phyloP scores from a whole-genome alignment of 2,329 filamentous ascomycete genomes.

The Neonectria magnoliae region DNA sequence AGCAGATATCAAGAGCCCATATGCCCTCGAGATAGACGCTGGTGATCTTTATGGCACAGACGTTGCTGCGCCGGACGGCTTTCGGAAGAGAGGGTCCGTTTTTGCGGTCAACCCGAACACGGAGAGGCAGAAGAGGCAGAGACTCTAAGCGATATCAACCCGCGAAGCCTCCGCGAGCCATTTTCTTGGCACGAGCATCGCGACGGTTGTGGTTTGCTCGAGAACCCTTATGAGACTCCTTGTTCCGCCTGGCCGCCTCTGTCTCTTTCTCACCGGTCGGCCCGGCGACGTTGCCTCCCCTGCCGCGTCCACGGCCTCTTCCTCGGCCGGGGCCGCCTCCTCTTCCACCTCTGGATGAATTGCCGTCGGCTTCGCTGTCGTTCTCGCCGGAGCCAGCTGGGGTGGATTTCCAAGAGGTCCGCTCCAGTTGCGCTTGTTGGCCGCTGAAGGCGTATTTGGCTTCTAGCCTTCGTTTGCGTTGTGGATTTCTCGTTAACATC shows the following conservation, averaged over 20 bases:
- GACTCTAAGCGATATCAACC: slow-evolving; percentile 41
- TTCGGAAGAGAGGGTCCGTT: slow-evolving; percentile 29
- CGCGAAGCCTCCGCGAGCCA: slow-evolving; percentile 62
- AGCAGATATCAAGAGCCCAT: slow-evolving; percentile 51
- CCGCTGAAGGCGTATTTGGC: slow-evolving; percentile 74
- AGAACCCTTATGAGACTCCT: slow-evolving; percentile 84
- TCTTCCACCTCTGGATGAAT: slow-evolving; percentile 57
- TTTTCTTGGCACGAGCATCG: slow-evolving; percentile 73
- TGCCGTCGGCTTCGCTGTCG: slow-evolving; percentile 61
- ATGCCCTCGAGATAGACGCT: slow-evolving; percentile 51
- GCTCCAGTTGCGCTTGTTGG: slow-evolving; percentile 69
- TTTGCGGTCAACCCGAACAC: background rate
- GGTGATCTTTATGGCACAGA: slow-evolving; percentile 45
- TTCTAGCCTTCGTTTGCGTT: slow-evolving; percentile 75
- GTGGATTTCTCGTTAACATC: slow-evolving; percentile 81
- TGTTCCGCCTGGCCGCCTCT: slow-evolving; percentile 75
- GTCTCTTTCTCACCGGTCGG: slow-evolving; percentile 76
- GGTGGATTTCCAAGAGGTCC: slow-evolving; percentile 72
- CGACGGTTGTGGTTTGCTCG: slow-evolving; percentile 88
- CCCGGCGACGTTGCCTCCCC: slow-evolving; percentile 71
- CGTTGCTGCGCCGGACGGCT: slow-evolving; percentile 22
- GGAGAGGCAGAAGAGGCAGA: slow-evolving; percentile 35
- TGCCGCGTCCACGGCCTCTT: slow-evolving; percentile 61
- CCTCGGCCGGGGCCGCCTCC: slow-evolving; percentile 58
- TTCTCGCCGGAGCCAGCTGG: slow-evolving; percentile 66